Percentiles rank a stretch among this genome's conserved stretches.
Conservation (phyloP, 306 rosid genomes). For the Trichosanthes cucumerina region DNA sequence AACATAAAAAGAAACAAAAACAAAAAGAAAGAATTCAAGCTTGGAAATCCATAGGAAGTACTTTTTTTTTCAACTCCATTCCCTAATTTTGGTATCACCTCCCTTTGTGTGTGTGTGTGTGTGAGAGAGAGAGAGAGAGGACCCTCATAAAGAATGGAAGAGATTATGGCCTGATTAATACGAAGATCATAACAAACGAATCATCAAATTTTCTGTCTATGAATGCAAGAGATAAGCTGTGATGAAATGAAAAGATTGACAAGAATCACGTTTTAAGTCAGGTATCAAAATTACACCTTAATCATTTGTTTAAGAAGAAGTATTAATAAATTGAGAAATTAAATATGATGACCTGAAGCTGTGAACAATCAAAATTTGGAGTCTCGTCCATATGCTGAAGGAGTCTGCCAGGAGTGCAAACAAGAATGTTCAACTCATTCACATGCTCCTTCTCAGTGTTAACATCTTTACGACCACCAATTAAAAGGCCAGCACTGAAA, state of each 20-base stretch:
- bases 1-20: neutral
- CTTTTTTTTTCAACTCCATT: neutral
- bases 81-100: neutral
- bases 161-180: neutral
- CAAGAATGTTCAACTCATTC: slow-evolving; percentile 61
- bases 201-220: neutral
- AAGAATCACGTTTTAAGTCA: neutral
- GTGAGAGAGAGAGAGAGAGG: neutral
- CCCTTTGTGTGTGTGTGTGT: neutral
- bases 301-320: neutral
- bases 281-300: neutral
- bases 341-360: slow-evolving; percentile 53
- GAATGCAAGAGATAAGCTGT: neutral
- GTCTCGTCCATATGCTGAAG: slow-evolving; percentile 96
- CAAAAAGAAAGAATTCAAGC: neutral
- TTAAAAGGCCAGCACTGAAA: slow-evolving; percentile 88
- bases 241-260: neutral
- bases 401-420: slow-evolving; percentile 91
- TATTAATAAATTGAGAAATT: neutral
- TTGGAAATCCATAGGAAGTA: neutral
- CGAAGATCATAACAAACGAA: neutral
- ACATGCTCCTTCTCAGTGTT: slow-evolving; percentile 59
- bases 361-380: slow-evolving; percentile 83
- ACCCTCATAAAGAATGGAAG: neutral
- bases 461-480: slow-evolving; percentile 83